phyloP scores from a whole-genome alignment of 2,329 filamentous ascomycete species.

The Emydomyces testavorans region DNA sequence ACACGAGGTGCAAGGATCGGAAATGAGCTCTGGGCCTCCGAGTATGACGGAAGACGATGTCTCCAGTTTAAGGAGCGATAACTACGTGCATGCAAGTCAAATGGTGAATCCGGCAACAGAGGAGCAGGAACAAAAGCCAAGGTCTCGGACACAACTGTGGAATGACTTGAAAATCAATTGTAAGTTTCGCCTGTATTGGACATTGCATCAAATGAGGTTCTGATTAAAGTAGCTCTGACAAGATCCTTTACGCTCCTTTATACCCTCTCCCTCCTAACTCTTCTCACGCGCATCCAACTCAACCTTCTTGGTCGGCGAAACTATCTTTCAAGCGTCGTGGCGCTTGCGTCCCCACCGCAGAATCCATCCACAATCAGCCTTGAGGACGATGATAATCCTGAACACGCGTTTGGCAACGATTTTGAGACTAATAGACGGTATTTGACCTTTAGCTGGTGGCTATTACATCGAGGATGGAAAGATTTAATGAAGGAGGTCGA shows the following conservation, averaged over 20 bases:
- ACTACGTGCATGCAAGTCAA: constrained; percentile 74
- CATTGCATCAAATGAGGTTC: background rate
- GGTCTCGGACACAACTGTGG: constrained; percentile 87
- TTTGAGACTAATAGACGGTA: constrained; percentile 94
- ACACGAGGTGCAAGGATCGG: constrained; percentile 47
- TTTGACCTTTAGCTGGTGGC: constrained; percentile 95
- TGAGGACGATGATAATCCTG: constrained; percentile 86
- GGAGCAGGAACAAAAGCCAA: constrained; percentile 42
- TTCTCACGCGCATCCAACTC: constrained; percentile 89
- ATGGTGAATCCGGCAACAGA: constrained; percentile 47
- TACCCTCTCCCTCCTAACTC: constrained; percentile 73
- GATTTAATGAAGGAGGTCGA: constrained; percentile 72
- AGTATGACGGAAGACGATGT: constrained; percentile 75
- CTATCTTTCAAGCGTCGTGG: constrained; percentile 91
- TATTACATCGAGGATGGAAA: constrained; percentile 81
- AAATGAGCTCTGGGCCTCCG: constrained; percentile 46
- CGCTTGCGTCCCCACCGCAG: constrained; percentile 64
- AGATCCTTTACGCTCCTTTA: constrained; percentile 86
- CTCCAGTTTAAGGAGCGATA: constrained; percentile 69
- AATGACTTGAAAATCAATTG: constrained; percentile 93
- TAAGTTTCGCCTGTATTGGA: constrained; percentile 38
- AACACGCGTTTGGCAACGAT: constrained; percentile 78
- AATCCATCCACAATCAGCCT: constrained; percentile 68
- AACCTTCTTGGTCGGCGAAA: constrained; percentile 92
- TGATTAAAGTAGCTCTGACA: constrained; percentile 58